Percentiles rank a stretch among this genome's conserved stretches.
These are phyloP conservation scores for Heliamphora exappendiculata DNA, from an alignment of 148 eudicot species.

Conservation along the genomic window DNA sequence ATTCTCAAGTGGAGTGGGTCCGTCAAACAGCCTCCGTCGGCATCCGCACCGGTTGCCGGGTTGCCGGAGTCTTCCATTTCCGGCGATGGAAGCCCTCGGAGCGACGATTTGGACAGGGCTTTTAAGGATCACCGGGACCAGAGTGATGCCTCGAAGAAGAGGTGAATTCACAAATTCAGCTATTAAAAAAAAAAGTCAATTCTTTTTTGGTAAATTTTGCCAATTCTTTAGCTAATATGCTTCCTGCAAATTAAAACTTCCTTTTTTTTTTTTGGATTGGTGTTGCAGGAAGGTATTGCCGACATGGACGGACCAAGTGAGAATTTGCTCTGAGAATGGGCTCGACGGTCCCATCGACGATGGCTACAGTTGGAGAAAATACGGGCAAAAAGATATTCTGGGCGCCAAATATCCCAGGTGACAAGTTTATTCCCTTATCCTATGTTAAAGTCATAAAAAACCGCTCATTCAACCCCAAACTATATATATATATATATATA, in stretches of 20 bases:
- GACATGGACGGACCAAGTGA: slow-evolving; percentile 65
- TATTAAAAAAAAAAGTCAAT: no score
- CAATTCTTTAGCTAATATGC: neutral
- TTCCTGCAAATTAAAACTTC: neutral
- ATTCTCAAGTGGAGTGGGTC: slow-evolving; percentile 50
- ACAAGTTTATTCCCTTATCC: slow-evolving; percentile 3
- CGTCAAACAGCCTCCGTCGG: slow-evolving; percentile 33
- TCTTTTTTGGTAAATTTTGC: neutral
- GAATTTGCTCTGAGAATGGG: slow-evolving; percentile 42
- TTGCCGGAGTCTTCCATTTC: slow-evolving; percentile 53
- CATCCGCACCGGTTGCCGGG: slow-evolving; percentile 17
- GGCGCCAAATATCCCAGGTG: slow-evolving; percentile 88
- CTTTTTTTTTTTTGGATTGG: slow-evolving; percentile 9
- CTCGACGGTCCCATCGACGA: slow-evolving; percentile 71
- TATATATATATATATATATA: neutral
- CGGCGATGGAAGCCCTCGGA: slow-evolving; percentile 44
- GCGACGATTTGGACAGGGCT: slow-evolving; percentile 33
- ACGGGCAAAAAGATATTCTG: slow-evolving; percentile 93
- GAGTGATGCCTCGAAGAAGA: slow-evolving; percentile 50
- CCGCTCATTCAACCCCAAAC: neutral
- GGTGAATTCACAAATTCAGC: slow-evolving; percentile 30
- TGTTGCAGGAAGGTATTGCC: slow-evolving; percentile 64
- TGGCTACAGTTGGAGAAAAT: slow-evolving; percentile 91
- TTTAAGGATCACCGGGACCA: slow-evolving; percentile 24
- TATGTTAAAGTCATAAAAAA: neutral